Base-by-base conservation (phyloP, 306 rosid genomes). In the Casuarina cunninghamiana region DNA sequence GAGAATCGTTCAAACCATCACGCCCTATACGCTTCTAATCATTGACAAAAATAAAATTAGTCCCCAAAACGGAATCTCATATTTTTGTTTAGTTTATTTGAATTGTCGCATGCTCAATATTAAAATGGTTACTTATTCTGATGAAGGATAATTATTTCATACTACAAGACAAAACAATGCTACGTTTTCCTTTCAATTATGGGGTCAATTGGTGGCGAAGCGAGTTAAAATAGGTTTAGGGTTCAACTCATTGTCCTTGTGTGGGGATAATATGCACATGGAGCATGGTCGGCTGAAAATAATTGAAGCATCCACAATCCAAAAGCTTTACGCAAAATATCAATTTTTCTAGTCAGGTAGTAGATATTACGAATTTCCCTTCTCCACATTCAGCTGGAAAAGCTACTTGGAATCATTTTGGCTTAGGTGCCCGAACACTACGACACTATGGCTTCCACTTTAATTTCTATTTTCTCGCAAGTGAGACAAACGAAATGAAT, bases 241-340 rank as follows among this genome's bases (percentile, higher is more conserved):
- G 71, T 66, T 66, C 37, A 41, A 67, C 48, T 67, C 50, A 41
- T 42, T n/a, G 16, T 42, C 71, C 71, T 44, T 67, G 2, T 6
- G 43, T 13, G 68, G 68, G 71, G 26, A 67, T 42, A 67, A 43
- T 21, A 67, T 44, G 50, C 71, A 66, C 50, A 67, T 67, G 71
- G 71, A 66, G 15, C 26, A 67, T 67, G 12, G 35, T 8, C 16
- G 71, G 71, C 17, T 2, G 13, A 17, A 3, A 42, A 67, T 67
- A 3, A 67, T 41, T 67, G 71, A 44, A 67, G 12, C 42, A 15
- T 67, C 46, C 50, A 67, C 15, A 66, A 6, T 16, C 46, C 26
- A 66, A 66, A 66, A 66, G 71, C 71, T 16, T 17, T 66, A 16
- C 17, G 49, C 71, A 17, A 62, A 53, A 19, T 65, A 41, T 66